These are phyloP conservation scores for Scheffersomyces stipitis DNA, from an alignment of 805 yeast genomes.

Conservation along the genomic window DNA sequence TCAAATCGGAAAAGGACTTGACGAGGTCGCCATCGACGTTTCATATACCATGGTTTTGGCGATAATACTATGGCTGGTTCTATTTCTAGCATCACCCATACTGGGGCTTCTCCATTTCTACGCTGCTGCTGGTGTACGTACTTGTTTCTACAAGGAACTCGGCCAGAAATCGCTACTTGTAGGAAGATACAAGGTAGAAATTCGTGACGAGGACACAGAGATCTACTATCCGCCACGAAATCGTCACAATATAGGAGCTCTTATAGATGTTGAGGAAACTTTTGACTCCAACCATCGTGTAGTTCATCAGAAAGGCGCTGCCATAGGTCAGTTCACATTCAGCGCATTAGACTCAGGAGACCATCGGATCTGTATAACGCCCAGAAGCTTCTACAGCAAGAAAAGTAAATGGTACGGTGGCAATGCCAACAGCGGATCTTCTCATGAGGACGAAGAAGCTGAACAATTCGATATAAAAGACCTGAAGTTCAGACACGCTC, in stretches of 20 bases:
- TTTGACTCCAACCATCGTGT: constrained; percentile 20
- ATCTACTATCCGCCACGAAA: constrained; percentile 29
- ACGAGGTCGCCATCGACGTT: too few relatives aligned
- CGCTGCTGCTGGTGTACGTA: constrained; percentile 49
- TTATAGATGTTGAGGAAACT: constrained; percentile 49
- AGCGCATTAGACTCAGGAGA: constrained; percentile 25
- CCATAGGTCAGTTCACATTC: constrained; percentile 26
- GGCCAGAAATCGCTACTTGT: constrained; percentile 48
- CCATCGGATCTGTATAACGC: constrained; percentile 26
- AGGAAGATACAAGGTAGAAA: constrained; percentile 51
- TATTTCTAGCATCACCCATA: too few relatives aligned
- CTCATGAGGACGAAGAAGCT: not conserved
- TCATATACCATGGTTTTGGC: too few relatives aligned
- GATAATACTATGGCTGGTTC: too few relatives aligned
- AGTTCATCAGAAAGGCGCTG: constrained; percentile 24
- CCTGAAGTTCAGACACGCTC: constrained; percentile 18
- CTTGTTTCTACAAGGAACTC: constrained; percentile 59
- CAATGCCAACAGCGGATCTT: too few relatives aligned
- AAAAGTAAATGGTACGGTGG: not conserved
- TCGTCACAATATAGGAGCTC: constrained; percentile 26
- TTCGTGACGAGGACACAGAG: constrained; percentile 35
- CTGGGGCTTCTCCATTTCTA: constrained; percentile 38
- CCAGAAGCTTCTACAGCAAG: constrained; percentile 18
- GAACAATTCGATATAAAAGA: constrained; percentile 17
- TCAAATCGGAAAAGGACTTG: too few relatives aligned